These are phyloP conservation scores for Yarrowia sp. DNA, from an alignment of 805 yeast genomes.

Conservation along the genomic window DNA sequence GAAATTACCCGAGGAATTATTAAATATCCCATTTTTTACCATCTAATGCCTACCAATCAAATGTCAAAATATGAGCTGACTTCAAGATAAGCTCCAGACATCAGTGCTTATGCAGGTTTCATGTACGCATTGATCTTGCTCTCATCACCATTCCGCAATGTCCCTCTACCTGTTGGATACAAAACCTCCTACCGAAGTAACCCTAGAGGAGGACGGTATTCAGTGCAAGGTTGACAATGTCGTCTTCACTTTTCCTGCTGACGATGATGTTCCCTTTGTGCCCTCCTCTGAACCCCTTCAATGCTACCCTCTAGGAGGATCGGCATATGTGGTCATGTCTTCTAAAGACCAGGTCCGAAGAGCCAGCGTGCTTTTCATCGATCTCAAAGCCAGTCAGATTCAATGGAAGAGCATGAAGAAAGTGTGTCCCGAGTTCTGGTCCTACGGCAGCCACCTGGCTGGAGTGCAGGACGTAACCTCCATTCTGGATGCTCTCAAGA, in stretches of 20 bases:
- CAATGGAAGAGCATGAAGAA: slow-evolving; percentile 18
- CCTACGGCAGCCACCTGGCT: slow-evolving; percentile 3
- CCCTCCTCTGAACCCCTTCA: slow-evolving; percentile 12
- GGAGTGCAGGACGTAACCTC: not conserved
- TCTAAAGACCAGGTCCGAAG: slow-evolving; percentile 4
- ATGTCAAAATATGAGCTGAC: not conserved
- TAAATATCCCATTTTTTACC: too few relatives aligned
- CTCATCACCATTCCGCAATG: not conserved
- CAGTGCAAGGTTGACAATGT: slow-evolving; percentile 11
- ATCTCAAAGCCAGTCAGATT: not conserved
- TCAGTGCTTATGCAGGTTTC: not conserved
- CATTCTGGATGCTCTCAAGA: slow-evolving; percentile 11
- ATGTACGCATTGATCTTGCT: not conserved
- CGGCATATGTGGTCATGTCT: not conserved
- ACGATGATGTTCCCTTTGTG: not conserved
- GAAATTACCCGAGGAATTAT: too few relatives aligned
- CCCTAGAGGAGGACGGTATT: not conserved
- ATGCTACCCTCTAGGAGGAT: not conserved
- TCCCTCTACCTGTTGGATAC: not conserved
- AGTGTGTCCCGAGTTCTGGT: slow-evolving; percentile 16
- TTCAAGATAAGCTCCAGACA: not conserved
- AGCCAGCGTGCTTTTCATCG: slow-evolving; percentile 6
- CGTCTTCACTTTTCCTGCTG: not conserved
- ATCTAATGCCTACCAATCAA: not conserved
- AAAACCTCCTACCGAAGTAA: not conserved